Percentiles rank a stretch among this genome's conserved stretches.
phyloP scores from a whole-genome alignment of 1,139 yeast species.

The Hansenula sp. region DNA sequence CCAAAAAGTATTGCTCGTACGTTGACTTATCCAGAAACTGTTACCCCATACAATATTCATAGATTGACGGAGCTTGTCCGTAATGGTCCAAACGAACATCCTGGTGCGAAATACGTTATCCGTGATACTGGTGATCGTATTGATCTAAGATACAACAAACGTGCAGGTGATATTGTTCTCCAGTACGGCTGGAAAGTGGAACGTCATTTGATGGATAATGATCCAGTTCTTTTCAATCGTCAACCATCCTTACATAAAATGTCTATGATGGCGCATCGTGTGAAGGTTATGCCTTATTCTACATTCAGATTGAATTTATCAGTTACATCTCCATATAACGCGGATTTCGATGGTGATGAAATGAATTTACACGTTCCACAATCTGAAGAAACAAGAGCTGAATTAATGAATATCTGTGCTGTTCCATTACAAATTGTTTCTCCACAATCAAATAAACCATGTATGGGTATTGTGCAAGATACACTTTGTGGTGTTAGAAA shows the following conservation, averaged over 20 bases:
- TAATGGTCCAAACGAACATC: constrained; percentile 98
- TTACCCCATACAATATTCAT: constrained; percentile 95
- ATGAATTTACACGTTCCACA: constrained; percentile 99
- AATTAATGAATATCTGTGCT: constrained; percentile 89
- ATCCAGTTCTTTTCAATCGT: constrained; percentile 96
- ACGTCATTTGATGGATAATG: constrained; percentile 95
- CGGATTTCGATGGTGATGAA: constrained; percentile 99
- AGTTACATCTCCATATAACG: constrained; percentile 97
- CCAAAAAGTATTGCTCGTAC: constrained; percentile 96
- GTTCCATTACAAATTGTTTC: constrained; percentile 97
- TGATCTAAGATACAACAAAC: constrained; percentile 91
- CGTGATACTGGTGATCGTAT: constrained; percentile 99
- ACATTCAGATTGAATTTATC: constrained; percentile 95
- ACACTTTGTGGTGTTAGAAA: constrained; percentile 96
- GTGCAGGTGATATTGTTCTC: constrained; percentile 96
- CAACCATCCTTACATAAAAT: constrained; percentile 98
- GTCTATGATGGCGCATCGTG: constrained; percentile 99
- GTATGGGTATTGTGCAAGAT: constrained; percentile 99
- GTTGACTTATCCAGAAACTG: constrained; percentile 93
- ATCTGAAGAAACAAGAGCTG: constrained; percentile 97
- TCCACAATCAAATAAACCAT: constrained; percentile 97
- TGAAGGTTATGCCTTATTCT: constrained; percentile 97
- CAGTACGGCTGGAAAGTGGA: constrained; percentile 99
- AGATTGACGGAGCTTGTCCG: constrained; percentile 87
- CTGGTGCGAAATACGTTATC: constrained; percentile 97